Base-by-base conservation (phyloP, 495 filamentous ascomycete species). In the Penicillium odoratum region DNA sequence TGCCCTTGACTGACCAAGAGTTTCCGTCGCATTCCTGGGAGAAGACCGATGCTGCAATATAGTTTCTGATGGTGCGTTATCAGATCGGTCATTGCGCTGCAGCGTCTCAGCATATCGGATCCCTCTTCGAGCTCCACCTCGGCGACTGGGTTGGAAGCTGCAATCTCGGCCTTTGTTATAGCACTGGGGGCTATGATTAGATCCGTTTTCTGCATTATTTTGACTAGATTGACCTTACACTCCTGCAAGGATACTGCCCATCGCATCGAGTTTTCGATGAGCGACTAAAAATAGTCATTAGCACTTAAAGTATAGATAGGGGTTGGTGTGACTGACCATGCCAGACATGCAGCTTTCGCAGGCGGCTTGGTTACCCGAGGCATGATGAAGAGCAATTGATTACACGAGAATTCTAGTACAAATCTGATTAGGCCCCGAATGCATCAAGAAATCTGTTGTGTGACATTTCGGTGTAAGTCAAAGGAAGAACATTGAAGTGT, bases 281-380 rank as follows among this genome's bases (percentile, higher is more conserved):
- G 56, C 79, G 78, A 57, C 80, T 81, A 46, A 48, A 56, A 6
- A 46, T 54, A 53, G 54, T 18, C 9, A 38, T 9, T 15, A 45
- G 42, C 44, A 9, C 18, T 25, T n/a, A 7, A 5, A 18, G 16
- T 26, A 5, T 21, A 8, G 25, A 52, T n/a, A 29, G 21, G 40
- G 11, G 1, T 31, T 13, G 3, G 13, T 5, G 9, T 10, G 10
- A 69, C 73, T 58, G 69, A 81, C 80, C 81, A 83, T 55, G 72
- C 69, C 30, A 82, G 70, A 60, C 81, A 83, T n/a, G 79, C 81
- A 38, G 77, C 70, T 66, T 83, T 83, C 0, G 79, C 77, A 0
- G 58, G 65, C 3, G 80, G 77, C 55, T 76, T 80, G 18, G 46
- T 21, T 42, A 42, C 30, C 7, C 51, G 51, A 18, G 51, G 51